Conservation (phyloP, 2,329 filamentous ascomycete genomes). For the Alternaria hordeiaustralica region DNA sequence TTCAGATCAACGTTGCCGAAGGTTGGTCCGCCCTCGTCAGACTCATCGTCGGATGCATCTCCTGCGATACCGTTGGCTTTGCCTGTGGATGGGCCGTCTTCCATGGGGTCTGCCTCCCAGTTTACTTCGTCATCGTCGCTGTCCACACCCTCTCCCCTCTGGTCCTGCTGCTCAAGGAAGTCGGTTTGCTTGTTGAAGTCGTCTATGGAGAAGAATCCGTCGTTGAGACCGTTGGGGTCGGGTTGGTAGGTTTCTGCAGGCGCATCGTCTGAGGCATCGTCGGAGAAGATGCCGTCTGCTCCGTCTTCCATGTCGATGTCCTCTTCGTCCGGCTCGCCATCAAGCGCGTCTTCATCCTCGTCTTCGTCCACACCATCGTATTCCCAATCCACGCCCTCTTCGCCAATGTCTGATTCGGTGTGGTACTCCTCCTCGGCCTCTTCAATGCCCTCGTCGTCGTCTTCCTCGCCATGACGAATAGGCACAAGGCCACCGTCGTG, state of each 20-base stretch:
- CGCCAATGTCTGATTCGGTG: conserved; percentile 35
- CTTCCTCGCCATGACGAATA: conserved; percentile 30
- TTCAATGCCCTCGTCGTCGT: conserved; percentile 42
- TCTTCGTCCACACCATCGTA: conserved; percentile 42
- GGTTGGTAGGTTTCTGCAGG: conserved; percentile 65
- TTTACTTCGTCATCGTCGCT: conserved; percentile 82
- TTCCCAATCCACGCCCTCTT: conserved; percentile 45
- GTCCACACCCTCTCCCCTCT: conserved; percentile 74
- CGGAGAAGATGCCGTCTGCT: conserved; percentile 41
- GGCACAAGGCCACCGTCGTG: conserved; percentile 27
- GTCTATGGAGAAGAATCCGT: conserved; percentile 97
- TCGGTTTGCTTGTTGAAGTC: conserved; percentile 96
- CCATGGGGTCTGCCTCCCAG: conserved; percentile 80
- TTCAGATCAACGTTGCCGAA: conserved; percentile 81
- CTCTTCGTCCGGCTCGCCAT: conserved; percentile 40
- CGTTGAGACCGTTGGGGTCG: conserved; percentile 87
- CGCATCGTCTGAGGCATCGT: conserved; percentile 54
- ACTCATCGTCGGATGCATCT: conserved; percentile 62
- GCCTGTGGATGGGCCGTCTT: conserved; percentile 43
- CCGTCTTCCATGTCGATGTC: conserved; percentile 43
- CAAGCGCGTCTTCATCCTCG: conserved; percentile 33
- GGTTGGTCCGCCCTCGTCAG: conserved; percentile 78
- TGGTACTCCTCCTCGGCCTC: conserved; percentile 39
- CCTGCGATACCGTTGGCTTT: conserved; percentile 34
- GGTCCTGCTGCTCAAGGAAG: conserved; percentile 85